Percentiles rank a stretch among this genome's conserved stretches.
phyloP scores from a whole-genome alignment of 768 basidiomycete species.

The Naganishia antarctica region DNA sequence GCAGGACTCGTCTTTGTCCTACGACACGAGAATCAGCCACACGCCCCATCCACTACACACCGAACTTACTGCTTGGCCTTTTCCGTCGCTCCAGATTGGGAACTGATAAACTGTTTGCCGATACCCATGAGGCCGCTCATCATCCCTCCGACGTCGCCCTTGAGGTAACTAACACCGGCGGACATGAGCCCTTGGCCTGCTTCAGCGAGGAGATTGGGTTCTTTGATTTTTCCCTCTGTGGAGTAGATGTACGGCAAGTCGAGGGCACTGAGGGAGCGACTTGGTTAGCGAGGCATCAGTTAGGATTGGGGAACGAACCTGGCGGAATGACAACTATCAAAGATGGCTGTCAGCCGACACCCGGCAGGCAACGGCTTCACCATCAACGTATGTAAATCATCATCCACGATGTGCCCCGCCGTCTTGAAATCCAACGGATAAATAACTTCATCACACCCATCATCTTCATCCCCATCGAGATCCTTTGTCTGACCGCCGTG shows the following conservation, averaged over 20 bases:
- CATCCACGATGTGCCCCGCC: conserved; percentile 78
- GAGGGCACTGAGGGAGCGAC: conserved; percentile 59
- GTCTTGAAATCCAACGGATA: conserved; percentile 75
- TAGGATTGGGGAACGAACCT: conserved; percentile 18
- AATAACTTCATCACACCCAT: conserved; percentile 54
- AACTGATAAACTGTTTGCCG: conserved; percentile 68
- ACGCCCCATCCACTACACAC: not conserved
- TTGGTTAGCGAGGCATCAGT: not conserved
- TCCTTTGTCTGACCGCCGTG: conserved; percentile 91
- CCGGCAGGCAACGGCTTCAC: conserved; percentile 71
- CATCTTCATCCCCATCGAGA: conserved; percentile 48
- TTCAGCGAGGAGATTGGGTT: conserved; percentile 80
- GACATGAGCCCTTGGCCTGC: conserved; percentile 81
- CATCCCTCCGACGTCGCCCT: conserved; percentile 73
- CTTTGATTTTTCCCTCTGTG: conserved; percentile 90
- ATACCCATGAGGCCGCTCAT: conserved; percentile 68
- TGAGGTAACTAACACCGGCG: conserved; percentile 65
- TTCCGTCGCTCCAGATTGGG: conserved; percentile 60
- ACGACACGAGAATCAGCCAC: not conserved
- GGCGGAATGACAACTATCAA: conserved; percentile 48
- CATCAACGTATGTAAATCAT: conserved; percentile 75
- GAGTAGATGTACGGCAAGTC: conserved; percentile 64
- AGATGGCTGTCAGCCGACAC: conserved; percentile 71
- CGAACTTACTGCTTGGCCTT: conserved; percentile 52
- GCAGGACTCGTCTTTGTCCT: conserved; percentile 67